Percentiles rank a stretch among this genome's conserved stretches.
Evolutionary conservation across 495 filamentous ascomycete genomes (phyloP).

Genomic region (Penicillium bialowiezense): DNA sequence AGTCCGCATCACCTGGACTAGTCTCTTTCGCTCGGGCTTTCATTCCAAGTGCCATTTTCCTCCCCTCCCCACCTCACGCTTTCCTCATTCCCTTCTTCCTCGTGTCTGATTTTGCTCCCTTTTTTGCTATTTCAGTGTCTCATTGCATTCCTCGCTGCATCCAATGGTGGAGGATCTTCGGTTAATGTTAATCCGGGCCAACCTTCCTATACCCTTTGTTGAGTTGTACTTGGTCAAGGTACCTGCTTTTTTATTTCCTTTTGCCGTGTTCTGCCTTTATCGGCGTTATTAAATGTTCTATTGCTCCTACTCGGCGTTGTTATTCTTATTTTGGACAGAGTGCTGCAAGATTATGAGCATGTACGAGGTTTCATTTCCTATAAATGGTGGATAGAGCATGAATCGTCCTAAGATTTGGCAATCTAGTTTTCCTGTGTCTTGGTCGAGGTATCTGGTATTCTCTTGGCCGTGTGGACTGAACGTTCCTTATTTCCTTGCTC

Average conservation of each 20-base stretch:
- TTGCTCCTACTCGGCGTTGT: slow-evolving; percentile 19
- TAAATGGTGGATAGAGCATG: slow-evolving; percentile 6
- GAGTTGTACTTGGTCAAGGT: slow-evolving; percentile 32
- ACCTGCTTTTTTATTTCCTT: slow-evolving; percentile 11
- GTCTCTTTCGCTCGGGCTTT: slow-evolving; percentile 8
- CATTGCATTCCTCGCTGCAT: slow-evolving; percentile 11
- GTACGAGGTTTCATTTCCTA: slow-evolving; percentile 13
- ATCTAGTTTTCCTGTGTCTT: slow-evolving; percentile 3
- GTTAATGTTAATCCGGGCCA: slow-evolving; percentile 41
- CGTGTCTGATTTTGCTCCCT: slow-evolving; percentile 15
- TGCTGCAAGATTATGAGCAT: slow-evolving; percentile 25
- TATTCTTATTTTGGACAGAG: slow-evolving; percentile 10
- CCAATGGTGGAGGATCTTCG: slow-evolving; percentile 24
- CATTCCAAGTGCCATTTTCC: background rate
- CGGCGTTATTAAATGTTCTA: slow-evolving; percentile 17
- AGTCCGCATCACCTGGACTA: slow-evolving; percentile 28
- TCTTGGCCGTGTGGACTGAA: background rate
- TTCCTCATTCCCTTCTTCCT: slow-evolving; percentile 18
- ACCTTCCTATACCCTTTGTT: slow-evolving; percentile 46
- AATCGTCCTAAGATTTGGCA: background rate
- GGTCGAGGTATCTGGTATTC: background rate
- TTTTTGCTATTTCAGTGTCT: slow-evolving; percentile 22
- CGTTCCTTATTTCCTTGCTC: background rate
- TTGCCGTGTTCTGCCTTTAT: background rate
- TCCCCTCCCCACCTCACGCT: slow-evolving; percentile 19